Conservation (phyloP, 768 basidiomycete species). For the Podaxis pistillaris region DNA sequence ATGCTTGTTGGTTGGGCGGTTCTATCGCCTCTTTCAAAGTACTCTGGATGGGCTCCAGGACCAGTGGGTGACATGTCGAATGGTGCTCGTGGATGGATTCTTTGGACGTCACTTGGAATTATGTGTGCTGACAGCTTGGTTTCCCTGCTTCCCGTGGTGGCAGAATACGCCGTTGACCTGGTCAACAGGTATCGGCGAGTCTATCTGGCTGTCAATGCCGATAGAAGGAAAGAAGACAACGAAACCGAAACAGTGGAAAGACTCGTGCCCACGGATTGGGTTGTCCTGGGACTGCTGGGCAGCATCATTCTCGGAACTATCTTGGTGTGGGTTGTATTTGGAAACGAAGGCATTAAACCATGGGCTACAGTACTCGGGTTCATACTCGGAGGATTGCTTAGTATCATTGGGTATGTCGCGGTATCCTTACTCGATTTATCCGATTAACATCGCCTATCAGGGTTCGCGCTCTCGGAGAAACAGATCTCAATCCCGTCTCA, state of each 20-base stretch:
- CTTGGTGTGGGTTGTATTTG: conserved; percentile 88
- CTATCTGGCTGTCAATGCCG: conserved; percentile 22
- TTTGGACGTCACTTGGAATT: conserved; percentile 94
- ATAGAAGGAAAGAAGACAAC: conserved; percentile 39
- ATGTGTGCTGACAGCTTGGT: conserved; percentile 94
- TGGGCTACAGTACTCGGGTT: conserved; percentile 93
- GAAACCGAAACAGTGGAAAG: conserved; percentile 79
- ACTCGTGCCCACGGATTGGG: conserved; percentile 82
- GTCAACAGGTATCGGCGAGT: conserved; percentile 25
- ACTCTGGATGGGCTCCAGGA: conserved; percentile 89
- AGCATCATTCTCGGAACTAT: conserved; percentile 71
- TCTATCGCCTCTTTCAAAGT: conserved; percentile 84
- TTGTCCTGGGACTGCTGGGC: conserved; percentile 57
- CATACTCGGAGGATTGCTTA: conserved; percentile 76
- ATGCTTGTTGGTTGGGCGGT: conserved; percentile 98
- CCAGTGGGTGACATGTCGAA: conserved; percentile 82
- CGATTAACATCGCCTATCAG: conserved; percentile 35
- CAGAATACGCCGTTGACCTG: conserved; percentile 45
- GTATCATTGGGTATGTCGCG: conserved; percentile 74
- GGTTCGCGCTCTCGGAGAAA: conserved; percentile 93
- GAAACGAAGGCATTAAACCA: conserved; percentile 86
- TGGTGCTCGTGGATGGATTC: conserved; percentile 93
- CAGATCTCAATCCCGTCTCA: conserved; percentile 89
- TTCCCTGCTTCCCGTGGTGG: conserved; percentile 74
- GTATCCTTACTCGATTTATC: conserved; percentile 16